phyloP scores from a whole-genome alignment of 2,329 filamentous ascomycete species.

The Aspergillus pseudotamarii region DNA sequence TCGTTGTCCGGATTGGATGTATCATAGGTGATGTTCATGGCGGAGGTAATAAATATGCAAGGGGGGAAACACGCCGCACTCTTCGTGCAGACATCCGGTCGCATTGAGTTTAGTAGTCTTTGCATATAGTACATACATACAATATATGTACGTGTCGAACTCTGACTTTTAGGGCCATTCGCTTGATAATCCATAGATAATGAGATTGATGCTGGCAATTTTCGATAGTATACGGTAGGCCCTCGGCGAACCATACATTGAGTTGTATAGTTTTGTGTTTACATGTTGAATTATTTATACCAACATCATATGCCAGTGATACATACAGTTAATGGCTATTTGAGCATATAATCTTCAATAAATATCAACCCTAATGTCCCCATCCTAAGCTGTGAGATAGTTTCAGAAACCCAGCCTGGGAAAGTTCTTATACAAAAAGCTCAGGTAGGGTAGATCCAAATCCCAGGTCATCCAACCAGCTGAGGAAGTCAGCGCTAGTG shows the following conservation, averaged over 20 bases:
- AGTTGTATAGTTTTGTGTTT: not conserved
- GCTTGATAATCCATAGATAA: not conserved
- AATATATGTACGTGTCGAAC: not conserved
- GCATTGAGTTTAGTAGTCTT: not conserved
- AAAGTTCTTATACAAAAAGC: not conserved
- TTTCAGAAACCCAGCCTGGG: not conserved
- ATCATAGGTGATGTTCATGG: not conserved
- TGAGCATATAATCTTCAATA: not conserved
- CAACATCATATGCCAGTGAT: not conserved
- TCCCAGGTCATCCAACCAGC: slow-evolving; percentile 13
- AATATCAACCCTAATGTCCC: too few relatives aligned
- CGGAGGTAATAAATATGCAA: not conserved
- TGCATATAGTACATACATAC: not conserved
- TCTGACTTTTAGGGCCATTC: not conserved
- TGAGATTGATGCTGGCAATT: not conserved
- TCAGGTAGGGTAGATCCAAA: slow-evolving; percentile 2
- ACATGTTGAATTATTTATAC: not conserved
- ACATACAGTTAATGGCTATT: not conserved
- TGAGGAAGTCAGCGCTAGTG: slow-evolving; percentile 7
- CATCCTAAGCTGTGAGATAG: not conserved
- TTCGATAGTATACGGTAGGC: not conserved
- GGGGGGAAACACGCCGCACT: not conserved
- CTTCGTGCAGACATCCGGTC: not conserved
- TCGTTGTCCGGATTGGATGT: not conserved
- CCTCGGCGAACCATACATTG: not conserved